Base-by-base conservation (phyloP, 495 filamentous ascomycete genomes). In the Aspergillus ellipticus region DNA sequence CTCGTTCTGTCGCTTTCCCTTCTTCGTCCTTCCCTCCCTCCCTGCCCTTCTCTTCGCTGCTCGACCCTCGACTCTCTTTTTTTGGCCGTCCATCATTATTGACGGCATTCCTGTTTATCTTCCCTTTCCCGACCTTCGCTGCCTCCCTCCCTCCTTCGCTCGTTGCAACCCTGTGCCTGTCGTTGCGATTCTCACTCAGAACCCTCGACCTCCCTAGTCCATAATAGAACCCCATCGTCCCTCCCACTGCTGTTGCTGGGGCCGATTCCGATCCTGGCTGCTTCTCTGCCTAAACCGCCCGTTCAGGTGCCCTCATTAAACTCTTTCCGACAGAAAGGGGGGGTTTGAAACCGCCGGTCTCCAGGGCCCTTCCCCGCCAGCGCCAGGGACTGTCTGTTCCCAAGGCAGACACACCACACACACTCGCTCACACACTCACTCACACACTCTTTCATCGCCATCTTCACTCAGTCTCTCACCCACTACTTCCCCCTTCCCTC, bases 291-390 rank as follows among this genome's bases (percentile, higher is more conserved):
- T 31, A 10, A 31, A 17, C 50, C 54, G 42, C 51, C 41, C 29
- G 42, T 29, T 53, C 20, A 55, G 46, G 53, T 42, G 42, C 39
- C 31, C 51, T 54, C 53, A 55, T 57, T 53, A 57, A 60, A 58
- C 19, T 49, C 47, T 26, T 55, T 56, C 48, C 55, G 51, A 42
- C 51, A 42, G 46, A 60, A 62, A 60, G 59, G 59, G 59, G 24
- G 59, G 29, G 47, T 43, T 58, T 62, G 60, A 63, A 66, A 66
- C 60, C 45, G 22, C 57, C 57, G 45, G 54, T 46, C 51, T 49
- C 49, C 24, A 55, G 52, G 41, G 13, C 55, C 58, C 53, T 56
- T 58, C 54, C 64, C 58, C 60, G 53, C 58, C 45, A 19, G 42
- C 50, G 24, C 7, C 24, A 59, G 57, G 51, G 51, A 50, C 46